These are phyloP conservation scores for Meyerozyma guilliermondii DNA, from an alignment of 1,139 yeast genomes.

Conservation along the genomic window DNA sequence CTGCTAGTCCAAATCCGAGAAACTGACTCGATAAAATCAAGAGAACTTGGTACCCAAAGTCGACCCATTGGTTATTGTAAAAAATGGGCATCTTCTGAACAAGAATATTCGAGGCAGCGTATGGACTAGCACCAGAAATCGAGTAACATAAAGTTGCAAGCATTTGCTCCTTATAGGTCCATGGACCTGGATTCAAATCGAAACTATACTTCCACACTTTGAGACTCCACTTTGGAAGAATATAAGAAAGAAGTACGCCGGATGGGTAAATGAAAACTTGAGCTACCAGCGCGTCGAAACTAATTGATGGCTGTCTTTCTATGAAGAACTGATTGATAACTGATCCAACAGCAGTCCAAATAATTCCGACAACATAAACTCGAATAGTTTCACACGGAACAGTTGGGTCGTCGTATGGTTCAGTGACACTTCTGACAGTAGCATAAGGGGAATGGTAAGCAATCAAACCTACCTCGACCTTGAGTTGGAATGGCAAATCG, in stretches of 20 bases:
- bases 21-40: slow-evolving; percentile 50
- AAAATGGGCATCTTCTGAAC: slow-evolving; percentile 37
- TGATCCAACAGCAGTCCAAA: slow-evolving; percentile 54
- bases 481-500: slow-evolving; percentile 14
- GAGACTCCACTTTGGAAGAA: slow-evolving; percentile 47
- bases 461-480: slow-evolving; percentile 23
- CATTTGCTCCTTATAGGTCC: slow-evolving; percentile 70
- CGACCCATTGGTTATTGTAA: slow-evolving; percentile 39
- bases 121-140: slow-evolving; percentile 36
- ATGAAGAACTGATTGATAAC: slow-evolving; percentile 55
- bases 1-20: slow-evolving; percentile 62
- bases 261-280: slow-evolving; percentile 57
- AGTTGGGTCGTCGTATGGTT: slow-evolving; percentile 46
- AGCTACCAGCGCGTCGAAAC: slow-evolving; percentile 38
- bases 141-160: slow-evolving; percentile 45
- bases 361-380: slow-evolving; percentile 48
- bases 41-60: slow-evolving; percentile 40
- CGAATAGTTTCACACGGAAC: slow-evolving; percentile 52
- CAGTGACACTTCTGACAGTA: slow-evolving; percentile 57
- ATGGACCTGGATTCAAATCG: slow-evolving; percentile 54
- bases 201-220: slow-evolving; percentile 26
- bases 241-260: slow-evolving; percentile 36
- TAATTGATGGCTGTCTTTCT: slow-evolving; percentile 50
- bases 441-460: slow-evolving; percentile 58
- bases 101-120: slow-evolving; percentile 39